Evolutionary conservation across 129 eudicot genomes (phyloP).

Genomic region (Helianthus tuberosus): DNA sequence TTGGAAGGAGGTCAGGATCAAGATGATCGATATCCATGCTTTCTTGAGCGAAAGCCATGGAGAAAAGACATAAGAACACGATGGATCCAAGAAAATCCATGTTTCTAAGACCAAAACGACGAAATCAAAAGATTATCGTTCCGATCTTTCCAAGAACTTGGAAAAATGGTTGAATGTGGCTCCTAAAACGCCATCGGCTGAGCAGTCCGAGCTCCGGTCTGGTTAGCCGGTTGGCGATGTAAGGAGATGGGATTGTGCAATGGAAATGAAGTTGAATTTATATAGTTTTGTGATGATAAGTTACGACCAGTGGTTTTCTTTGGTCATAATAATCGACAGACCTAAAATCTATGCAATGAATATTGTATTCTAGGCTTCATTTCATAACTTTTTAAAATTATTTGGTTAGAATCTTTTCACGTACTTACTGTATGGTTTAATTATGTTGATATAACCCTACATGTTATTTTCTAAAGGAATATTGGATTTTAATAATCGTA

Average conservation of each 20-base stretch:
- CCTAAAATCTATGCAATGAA: conserved; percentile 1
- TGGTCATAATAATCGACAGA: conserved; percentile 21
- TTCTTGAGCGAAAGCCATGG: conserved; percentile 37
- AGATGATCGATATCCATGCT: conserved; percentile 21
- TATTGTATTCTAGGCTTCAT: conserved; percentile 2
- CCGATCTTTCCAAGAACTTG: conserved; percentile 36
- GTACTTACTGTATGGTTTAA: neutral
- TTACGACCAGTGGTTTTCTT: conserved; percentile 29
- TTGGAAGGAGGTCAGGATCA: conserved; percentile 45
- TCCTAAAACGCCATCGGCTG: conserved; percentile 42
- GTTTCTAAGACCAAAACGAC: conserved; percentile 35
- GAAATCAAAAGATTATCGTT: conserved; percentile 32
- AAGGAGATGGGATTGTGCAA: conserved; percentile 30
- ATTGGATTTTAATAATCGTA: too few species aligned
- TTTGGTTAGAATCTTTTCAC: conserved; percentile 10
- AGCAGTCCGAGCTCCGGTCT: conserved; percentile 43
- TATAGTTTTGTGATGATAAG: conserved; percentile 28
- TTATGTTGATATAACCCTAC: neutral
- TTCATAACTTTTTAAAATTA: neutral
- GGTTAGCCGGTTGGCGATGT: conserved; percentile 48
- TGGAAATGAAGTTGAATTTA: conserved; percentile 18
- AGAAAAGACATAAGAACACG: conserved; percentile 41
- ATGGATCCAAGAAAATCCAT: conserved; percentile 28
- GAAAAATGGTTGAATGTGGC: conserved; percentile 25
- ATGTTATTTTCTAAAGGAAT: neutral